phyloP scores from a whole-genome alignment of 148 eudicot species.

The Rhododendron griersonianum region DNA sequence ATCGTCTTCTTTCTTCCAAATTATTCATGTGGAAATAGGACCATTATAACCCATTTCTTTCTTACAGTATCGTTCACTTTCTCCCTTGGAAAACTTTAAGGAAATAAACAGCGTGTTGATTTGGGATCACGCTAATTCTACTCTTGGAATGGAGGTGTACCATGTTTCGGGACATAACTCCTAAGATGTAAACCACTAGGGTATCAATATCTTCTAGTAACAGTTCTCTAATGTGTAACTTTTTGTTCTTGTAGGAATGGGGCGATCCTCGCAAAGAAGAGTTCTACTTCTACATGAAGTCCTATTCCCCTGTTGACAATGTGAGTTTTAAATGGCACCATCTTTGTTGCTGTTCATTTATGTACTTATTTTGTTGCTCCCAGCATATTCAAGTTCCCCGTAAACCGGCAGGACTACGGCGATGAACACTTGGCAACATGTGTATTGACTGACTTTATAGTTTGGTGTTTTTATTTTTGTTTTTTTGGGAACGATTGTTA shows the following conservation, averaged over 20 bases:
- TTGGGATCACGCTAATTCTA: background rate
- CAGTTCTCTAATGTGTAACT: background rate
- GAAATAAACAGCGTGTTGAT: background rate
- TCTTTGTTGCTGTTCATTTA: background rate
- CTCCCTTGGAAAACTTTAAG: background rate
- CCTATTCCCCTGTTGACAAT: constrained; percentile 92
- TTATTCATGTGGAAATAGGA: background rate
- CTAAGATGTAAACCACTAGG: background rate
- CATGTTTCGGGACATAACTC: background rate
- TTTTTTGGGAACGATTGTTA: background rate
- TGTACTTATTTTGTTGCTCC: background rate
- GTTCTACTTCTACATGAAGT: constrained; percentile 81
- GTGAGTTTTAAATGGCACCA: constrained; percentile 35
- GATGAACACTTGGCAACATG: background rate
- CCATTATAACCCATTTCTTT: background rate
- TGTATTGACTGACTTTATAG: background rate
- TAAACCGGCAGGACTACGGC: background rate
- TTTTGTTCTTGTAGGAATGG: constrained; percentile 73
- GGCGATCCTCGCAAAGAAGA: constrained; percentile 88
- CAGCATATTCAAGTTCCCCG: background rate
- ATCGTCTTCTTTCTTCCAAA: background rate
- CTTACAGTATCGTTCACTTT: background rate
- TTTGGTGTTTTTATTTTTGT: no score
- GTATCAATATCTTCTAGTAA: background rate
- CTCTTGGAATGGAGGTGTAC: background rate